Base-by-base conservation (phyloP, 2,329 filamentous ascomycete species). In the Cladosporium sphaerospermum region DNA sequence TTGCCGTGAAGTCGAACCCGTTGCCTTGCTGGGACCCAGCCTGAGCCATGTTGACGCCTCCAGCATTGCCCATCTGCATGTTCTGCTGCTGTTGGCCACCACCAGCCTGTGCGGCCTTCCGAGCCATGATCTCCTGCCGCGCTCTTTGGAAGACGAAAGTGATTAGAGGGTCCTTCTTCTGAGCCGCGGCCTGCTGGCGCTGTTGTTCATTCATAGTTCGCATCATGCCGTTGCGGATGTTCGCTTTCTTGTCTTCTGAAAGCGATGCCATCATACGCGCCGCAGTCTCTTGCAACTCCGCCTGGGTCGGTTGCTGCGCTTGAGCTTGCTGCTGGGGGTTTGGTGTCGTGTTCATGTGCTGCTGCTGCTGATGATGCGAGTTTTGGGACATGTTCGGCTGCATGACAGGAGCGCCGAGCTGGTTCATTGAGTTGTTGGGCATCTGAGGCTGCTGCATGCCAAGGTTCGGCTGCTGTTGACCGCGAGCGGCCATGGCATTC, bases 1-100 rank as follows among this genome's bases (percentile, higher is more conserved):
- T 75, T 41, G 80, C 78, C 52, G 78, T 77, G 57, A 83, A 74
- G 57, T 77, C 72, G 51, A 76, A 54, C 9, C 37, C 67, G 67
- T 65, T 73, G 13, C 45, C 34, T 44, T 40, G 53, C 42, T 49
- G 48, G 3, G 48, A 51, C 28, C 39, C 48, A 32, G 39, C 42
- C n/a, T 51, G 48, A 34, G 48, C 18, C 48, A 51, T 61, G 33
- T 50, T 57, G 9, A 53, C 51, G 39, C 57, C 62, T 16, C 53
- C 57, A 18, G 57, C 47, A 54, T 74, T 70, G 18, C 59, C 64
- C 63, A 71, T 69, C 14, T 54, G 39, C 56, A 59, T 58, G 40
- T 56, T 58, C 33, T 57, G 56, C 36, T 48, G 54, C 23, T 37
- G 50, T 42, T 49, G 53, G 14, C 50, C 50, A 13, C 44, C 44